Evolutionary conservation across 352 stramenopile genomes (phyloP).

Genomic region (Pythium vanterpoolii): DNA sequence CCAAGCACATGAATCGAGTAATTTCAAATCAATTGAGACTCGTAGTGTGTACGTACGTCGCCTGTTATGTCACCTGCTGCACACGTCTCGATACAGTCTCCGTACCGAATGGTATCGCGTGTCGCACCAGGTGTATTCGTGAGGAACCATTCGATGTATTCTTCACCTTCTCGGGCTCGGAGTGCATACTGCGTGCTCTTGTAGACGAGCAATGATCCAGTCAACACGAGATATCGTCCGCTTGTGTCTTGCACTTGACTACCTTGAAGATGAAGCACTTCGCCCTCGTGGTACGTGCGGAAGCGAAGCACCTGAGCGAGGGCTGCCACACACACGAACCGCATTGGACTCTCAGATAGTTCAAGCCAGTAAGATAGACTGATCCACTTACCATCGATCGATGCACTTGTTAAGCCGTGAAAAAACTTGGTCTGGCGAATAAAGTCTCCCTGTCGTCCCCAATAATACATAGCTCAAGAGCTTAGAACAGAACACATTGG

Average conservation of each 20-base stretch:
- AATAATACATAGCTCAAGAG: background rate
- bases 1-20: background rate
- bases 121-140: constrained; percentile 2
- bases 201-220: constrained; percentile 43
- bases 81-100: constrained; percentile 37
- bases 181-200: constrained; percentile 22
- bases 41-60: constrained; percentile 27
- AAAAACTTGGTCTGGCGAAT: constrained; percentile 35
- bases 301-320: constrained; percentile 35
- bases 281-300: constrained; percentile 34
- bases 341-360: background rate
- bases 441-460: constrained; percentile 42
- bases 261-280: constrained; percentile 42
- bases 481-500: background rate
- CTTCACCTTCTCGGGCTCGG: constrained; percentile 22
- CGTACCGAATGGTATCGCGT: constrained; percentile 25
- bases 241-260: constrained; percentile 34
- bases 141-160: constrained; percentile 32
- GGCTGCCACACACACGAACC: constrained; percentile 11
- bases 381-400: constrained; percentile 30
- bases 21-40: background rate
- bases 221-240: constrained; percentile 38
- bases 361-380: background rate
- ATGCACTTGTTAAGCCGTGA: constrained; percentile 28
- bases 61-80: constrained; percentile 34